A percentile compares a stretch with the other conserved stretches of the same genome.
These are phyloP conservation scores for Eimeria falciformis DNA, from an alignment of 169 alveolate genomes.

Conservation along the genomic window DNA sequence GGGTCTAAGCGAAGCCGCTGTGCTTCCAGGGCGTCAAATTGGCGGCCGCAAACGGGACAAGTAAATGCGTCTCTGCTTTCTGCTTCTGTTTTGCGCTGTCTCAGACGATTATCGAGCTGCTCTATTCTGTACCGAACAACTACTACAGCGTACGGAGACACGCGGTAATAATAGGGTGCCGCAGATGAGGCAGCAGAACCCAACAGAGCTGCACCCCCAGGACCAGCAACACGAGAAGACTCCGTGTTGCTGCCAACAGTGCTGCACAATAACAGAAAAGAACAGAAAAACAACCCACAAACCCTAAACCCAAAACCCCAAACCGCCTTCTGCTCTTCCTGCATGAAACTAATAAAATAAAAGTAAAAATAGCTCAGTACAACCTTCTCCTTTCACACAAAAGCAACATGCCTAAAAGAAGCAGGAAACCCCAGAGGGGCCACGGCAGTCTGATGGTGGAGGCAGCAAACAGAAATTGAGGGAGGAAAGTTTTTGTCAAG, in stretches of 20 bases:
- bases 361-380: no score
- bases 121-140: conserved; percentile 67
- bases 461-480: no score
- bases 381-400: no score
- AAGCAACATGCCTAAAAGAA: no score
- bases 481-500: no score
- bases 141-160: conserved; percentile 39
- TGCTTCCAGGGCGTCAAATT: conserved; percentile 74
- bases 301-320: neutral
- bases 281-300: neutral
- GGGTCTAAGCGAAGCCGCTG: conserved; percentile 68
- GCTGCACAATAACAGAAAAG: neutral
- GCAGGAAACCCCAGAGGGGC: no score
- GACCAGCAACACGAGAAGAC: neutral
- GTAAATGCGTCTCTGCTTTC: conserved; percentile 50
- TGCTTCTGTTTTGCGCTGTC: conserved; percentile 16
- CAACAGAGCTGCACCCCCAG: conserved; percentile 16
- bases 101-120: conserved; percentile 35
- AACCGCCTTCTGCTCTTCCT: no score
- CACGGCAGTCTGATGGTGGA: no score
- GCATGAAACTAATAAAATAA: no score
- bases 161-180: conserved; percentile 62
- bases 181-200: conserved; percentile 16
- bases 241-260: conserved; percentile 7
- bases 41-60: conserved; percentile 59